Conservation (phyloP, 2,329 filamentous ascomycete genomes). For the Paracoccidioides lutzii region DNA sequence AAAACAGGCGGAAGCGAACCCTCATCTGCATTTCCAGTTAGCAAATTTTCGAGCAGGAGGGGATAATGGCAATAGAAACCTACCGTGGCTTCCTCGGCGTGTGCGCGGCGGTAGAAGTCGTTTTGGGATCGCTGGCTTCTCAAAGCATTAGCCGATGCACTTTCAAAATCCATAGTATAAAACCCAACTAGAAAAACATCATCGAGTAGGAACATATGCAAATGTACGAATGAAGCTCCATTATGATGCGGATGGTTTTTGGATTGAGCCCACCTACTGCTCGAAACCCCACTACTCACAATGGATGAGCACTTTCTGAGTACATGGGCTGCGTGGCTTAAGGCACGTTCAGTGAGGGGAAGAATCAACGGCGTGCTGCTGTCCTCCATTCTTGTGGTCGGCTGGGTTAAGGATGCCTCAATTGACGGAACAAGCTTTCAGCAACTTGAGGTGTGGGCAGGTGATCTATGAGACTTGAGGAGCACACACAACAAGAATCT, state of each 20-base stretch:
- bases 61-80: background rate
- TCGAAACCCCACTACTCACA: background rate
- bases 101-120: background rate
- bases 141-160: background rate
- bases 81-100: conserved; percentile 4
- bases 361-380: background rate
- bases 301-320: conserved; percentile 3
- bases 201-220: background rate
- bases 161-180: background rate
- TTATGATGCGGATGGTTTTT: background rate
- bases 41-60: background rate
- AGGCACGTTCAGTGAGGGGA: background rate
- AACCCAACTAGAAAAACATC: background rate
- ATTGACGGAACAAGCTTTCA: background rate
- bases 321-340: background rate
- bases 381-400: background rate
- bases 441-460: background rate
- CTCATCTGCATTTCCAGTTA: conserved; percentile 45
- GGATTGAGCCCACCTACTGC: background rate
- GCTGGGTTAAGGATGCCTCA: background rate
- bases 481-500: background rate
- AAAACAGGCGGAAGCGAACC: conserved; percentile 55
- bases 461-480: background rate
- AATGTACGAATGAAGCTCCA: background rate
- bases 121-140: conserved; percentile 3